A percentile compares a stretch with the other conserved stretches of the same genome.
These are phyloP conservation scores for Plicaturopsis crispa DNA, from an alignment of 768 basidiomycete genomes.

Conservation along the genomic window DNA sequence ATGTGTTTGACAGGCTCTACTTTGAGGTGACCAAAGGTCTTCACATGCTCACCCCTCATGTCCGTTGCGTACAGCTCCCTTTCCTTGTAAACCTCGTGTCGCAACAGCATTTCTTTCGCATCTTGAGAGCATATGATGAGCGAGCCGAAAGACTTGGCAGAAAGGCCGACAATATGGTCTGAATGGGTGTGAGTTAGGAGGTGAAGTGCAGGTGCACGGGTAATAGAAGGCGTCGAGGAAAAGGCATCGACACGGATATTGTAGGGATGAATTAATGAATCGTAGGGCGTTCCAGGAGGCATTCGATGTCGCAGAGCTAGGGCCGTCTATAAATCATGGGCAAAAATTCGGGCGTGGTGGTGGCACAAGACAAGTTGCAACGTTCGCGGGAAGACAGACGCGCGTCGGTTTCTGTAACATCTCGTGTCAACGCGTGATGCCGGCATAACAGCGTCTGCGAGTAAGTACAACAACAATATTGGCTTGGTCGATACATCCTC, in stretches of 20 bases:
- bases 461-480: too few relatives aligned
- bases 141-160: constrained; percentile 66
- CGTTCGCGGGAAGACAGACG: too few relatives aligned
- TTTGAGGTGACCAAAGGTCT: constrained; percentile 65
- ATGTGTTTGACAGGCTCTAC: constrained; percentile 38
- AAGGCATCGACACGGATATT: constrained; percentile 85
- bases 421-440: too few relatives aligned
- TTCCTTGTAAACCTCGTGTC: constrained; percentile 65
- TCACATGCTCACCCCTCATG: constrained; percentile 38
- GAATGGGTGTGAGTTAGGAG: constrained; percentile 89
- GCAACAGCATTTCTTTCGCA: constrained; percentile 80
- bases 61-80: constrained; percentile 49
- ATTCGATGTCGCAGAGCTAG: too few relatives aligned
- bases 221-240: constrained; percentile 29
- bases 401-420: too few relatives aligned
- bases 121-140: constrained; percentile 73
- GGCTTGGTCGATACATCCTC: too few relatives aligned
- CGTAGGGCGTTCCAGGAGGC: constrained; percentile 73
- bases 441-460: too few relatives aligned
- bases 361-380: too few relatives aligned
- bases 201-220: constrained; percentile 42
- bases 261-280: constrained; percentile 73
- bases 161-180: constrained; percentile 77
- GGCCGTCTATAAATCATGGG: too few relatives aligned
- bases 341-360: too few relatives aligned